These are phyloP conservation scores for Candida berthetii DNA, from an alignment of 805 yeast genomes.

Conservation along the genomic window DNA sequence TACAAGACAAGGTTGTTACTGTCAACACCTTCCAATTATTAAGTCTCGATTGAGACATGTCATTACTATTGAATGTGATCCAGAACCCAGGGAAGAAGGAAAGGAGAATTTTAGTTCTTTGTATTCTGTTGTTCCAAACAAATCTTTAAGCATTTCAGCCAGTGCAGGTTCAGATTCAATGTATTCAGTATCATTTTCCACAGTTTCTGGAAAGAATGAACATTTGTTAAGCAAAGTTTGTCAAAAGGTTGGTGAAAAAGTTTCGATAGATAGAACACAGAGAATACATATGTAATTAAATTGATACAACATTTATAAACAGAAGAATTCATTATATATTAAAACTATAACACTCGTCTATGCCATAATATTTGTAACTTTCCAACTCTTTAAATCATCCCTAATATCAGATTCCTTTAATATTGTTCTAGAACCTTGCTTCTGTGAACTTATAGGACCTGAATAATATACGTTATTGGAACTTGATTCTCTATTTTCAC, in stretches of 20 bases:
- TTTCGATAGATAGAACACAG: no score
- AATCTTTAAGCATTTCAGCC: no score
- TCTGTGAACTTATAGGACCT: not conserved
- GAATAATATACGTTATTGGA: not conserved
- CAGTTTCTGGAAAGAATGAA: not conserved
- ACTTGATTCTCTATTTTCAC: conserved; percentile 1
- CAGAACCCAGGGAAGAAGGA: not conserved
- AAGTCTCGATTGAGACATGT: conserved; percentile 8
- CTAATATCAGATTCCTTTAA: conserved; percentile 23
- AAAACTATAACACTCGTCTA: no score
- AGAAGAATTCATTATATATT: no score
- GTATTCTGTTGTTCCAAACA: no score
- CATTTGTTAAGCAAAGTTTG: not conserved
- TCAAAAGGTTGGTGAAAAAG: not conserved
- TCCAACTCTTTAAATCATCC: conserved; percentile 37
- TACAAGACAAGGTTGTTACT: conserved; percentile 6
- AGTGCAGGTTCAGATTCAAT: no score
- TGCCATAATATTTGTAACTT: conserved; percentile 10
- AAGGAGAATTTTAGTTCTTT: no score
- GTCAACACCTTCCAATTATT: conserved; percentile 8
- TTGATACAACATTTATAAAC: no score
- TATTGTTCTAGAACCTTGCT: not conserved
- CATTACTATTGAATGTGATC: conserved; percentile 1
- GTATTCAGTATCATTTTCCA: no score
- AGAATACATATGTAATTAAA: no score